A percentile compares a stretch with the other conserved stretches of the same genome.
These are phyloP conservation scores for Penicillium chermesinum DNA, from an alignment of 495 filamentous ascomycete species.

Conservation along the genomic window DNA sequence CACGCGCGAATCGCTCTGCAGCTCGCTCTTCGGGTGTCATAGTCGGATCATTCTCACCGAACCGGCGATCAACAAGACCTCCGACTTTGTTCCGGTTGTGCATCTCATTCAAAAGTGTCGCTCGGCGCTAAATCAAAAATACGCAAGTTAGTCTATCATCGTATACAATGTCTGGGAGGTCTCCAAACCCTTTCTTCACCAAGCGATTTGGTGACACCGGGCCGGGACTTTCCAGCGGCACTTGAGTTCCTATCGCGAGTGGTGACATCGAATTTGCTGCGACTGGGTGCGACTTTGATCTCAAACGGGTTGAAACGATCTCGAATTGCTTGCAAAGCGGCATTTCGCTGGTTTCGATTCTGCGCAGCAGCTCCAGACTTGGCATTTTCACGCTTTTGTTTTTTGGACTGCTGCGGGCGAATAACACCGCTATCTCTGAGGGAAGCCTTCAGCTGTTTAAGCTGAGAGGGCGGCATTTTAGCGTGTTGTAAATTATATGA, in stretches of 20 bases:
- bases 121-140: slow-evolving; percentile 51
- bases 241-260: slow-evolving; percentile 48
- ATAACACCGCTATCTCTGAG: slow-evolving; percentile 81
- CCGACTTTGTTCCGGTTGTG: slow-evolving; percentile 82
- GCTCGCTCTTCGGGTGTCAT: slow-evolving; percentile 94
- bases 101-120: slow-evolving; percentile 82
- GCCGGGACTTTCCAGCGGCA: slow-evolving; percentile 54
- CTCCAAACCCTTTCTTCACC: slow-evolving; percentile 76
- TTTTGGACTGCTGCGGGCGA: slow-evolving; percentile 85
- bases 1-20: slow-evolving; percentile 80
- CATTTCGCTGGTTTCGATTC: slow-evolving; percentile 66
- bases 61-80: slow-evolving; percentile 85
- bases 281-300: slow-evolving; percentile 63
- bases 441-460: slow-evolving; percentile 90
- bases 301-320: slow-evolving; percentile 98
- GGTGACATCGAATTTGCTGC: slow-evolving; percentile 71
- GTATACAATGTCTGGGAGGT: neutral
- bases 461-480: slow-evolving; percentile 87
- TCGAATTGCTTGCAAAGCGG: slow-evolving; percentile 74
- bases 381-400: slow-evolving; percentile 71
- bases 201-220: slow-evolving; percentile 75
- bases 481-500: slow-evolving; percentile 4
- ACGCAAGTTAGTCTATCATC: neutral
- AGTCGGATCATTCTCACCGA: slow-evolving; percentile 90
- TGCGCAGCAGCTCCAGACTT: slow-evolving; percentile 55